These are phyloP conservation scores for Candida taoyuanica DNA, from an alignment of 805 yeast genomes.

Conservation along the genomic window DNA sequence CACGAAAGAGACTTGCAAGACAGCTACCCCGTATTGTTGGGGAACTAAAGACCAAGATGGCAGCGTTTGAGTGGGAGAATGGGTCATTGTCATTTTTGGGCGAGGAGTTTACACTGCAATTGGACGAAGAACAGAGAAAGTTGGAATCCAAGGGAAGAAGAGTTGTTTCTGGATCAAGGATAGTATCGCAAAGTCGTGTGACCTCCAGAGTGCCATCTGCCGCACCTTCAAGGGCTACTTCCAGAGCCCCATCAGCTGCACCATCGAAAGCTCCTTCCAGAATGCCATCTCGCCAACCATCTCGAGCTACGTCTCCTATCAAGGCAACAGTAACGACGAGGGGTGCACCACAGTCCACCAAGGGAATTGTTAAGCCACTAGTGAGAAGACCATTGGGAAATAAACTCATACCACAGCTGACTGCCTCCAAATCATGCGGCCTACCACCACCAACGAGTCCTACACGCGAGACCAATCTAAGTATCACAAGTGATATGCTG, in stretches of 20 bases:
- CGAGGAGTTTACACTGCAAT: constrained; percentile 27
- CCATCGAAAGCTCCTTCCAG: constrained; percentile 21
- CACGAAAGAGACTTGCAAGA: constrained; percentile 62
- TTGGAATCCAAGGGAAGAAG: constrained; percentile 23
- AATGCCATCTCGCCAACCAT: constrained; percentile 19
- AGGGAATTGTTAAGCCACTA: constrained; percentile 10
- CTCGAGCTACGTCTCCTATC: constrained; percentile 14
- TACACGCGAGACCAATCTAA: constrained; percentile 6
- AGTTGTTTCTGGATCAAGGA: constrained; percentile 10
- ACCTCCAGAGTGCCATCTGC: constrained; percentile 16
- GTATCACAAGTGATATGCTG: constrained; percentile 10
- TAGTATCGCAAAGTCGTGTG: too few relatives aligned
- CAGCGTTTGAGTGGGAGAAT: constrained; percentile 42
- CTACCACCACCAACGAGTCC: constrained; percentile 17
- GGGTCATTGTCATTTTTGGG: constrained; percentile 29
- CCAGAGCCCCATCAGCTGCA: constrained; percentile 19
- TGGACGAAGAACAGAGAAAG: constrained; percentile 26
- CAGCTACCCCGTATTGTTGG: constrained; percentile 61
- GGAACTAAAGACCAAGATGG: constrained; percentile 44
- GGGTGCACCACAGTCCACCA: constrained; percentile 11
- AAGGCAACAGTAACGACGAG: not conserved
- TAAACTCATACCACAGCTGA: constrained; percentile 10
- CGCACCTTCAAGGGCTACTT: constrained; percentile 19
- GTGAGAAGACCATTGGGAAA: constrained; percentile 12
- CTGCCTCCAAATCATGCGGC: constrained; percentile 14